Conservation (phyloP, 176 grass and related monocot genomes). For the Aegilops longissima region DNA sequence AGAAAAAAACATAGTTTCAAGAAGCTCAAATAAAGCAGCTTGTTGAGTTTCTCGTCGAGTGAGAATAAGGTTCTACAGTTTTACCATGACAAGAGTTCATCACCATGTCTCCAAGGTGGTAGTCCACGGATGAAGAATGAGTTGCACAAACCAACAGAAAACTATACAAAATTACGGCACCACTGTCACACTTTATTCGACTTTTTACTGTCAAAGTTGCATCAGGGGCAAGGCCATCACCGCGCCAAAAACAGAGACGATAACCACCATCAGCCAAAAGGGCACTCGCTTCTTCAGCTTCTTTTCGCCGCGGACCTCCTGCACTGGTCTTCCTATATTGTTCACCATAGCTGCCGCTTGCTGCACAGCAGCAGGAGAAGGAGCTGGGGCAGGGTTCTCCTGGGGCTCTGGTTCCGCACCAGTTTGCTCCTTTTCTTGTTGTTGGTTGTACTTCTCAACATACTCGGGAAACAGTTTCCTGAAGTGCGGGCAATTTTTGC, state of each 20-base stretch:
- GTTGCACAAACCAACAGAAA: slow-evolving; percentile 45
- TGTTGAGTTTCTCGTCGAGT: slow-evolving; percentile 4
- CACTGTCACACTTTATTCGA: slow-evolving; percentile 13
- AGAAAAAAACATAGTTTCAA: background rate
- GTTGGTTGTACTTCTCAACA: slow-evolving; percentile 79
- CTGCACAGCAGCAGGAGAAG: slow-evolving; percentile 25
- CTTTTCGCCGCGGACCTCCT: slow-evolving; percentile 21
- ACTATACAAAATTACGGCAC: slow-evolving; percentile 79
- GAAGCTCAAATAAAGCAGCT: background rate
- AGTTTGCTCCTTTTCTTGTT: slow-evolving; percentile 38
- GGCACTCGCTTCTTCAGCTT: slow-evolving; percentile 71
- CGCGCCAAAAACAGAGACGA: slow-evolving; percentile 74
- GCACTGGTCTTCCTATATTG: slow-evolving; percentile 22
- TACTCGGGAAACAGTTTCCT: slow-evolving; percentile 97
- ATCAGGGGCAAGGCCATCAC: slow-evolving; percentile 98
- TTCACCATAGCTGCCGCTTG: slow-evolving; percentile 22
- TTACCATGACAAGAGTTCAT: slow-evolving; percentile 34
- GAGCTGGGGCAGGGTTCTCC: slow-evolving; percentile 34
- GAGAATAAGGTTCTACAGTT: slow-evolving; percentile 38
- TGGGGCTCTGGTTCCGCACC: slow-evolving; percentile 31
- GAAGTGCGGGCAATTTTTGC: slow-evolving; percentile 93
- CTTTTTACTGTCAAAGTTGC: slow-evolving; percentile 70
- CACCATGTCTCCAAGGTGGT: slow-evolving; percentile 14
- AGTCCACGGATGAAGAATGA: slow-evolving; percentile 38
- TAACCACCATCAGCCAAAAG: slow-evolving; percentile 82